Conservation (phyloP, 2,329 filamentous ascomycete species). For the Colletotrichum liaoningense region DNA sequence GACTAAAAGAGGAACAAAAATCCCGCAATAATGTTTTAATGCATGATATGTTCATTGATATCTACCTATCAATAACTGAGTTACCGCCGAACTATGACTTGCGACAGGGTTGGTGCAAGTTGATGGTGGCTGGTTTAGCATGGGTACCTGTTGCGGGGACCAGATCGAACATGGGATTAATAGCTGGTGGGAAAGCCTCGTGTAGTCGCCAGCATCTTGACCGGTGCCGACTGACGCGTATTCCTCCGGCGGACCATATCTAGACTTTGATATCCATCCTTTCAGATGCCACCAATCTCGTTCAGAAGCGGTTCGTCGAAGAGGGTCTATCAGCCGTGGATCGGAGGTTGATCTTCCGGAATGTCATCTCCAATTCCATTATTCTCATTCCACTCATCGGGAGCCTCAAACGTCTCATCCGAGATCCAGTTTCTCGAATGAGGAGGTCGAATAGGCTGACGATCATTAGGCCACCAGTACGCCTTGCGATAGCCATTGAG, state of each 20-base stretch:
- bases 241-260: too few species aligned
- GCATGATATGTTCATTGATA: not conserved
- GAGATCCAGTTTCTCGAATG: not conserved
- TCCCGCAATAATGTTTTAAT: not conserved
- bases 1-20: fast-evolving
- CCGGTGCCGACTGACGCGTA: too few species aligned
- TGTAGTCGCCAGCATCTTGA: not conserved
- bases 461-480: not conserved
- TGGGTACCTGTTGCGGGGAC: too few species aligned
- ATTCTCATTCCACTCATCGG: too few species aligned
- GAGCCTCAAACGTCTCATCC: not conserved
- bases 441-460: not conserved
- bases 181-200: not conserved
- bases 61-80: not conserved
- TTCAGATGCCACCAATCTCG: too few species aligned
- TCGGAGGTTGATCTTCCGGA: too few species aligned
- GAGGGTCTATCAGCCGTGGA: too few species aligned
- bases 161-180: not conserved
- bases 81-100: not conserved
- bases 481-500: not conserved
- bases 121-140: not conserved
- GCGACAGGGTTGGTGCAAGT: not conserved
- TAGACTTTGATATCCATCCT: too few species aligned
- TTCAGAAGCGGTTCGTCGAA: too few species aligned
- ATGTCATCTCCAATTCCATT: too few species aligned